A percentile compares a stretch with the other conserved stretches of the same genome.
phyloP scores from a whole-genome alignment of 176 grass and related monocot genomes.

The Rhipidocladum racemiflorum region DNA sequence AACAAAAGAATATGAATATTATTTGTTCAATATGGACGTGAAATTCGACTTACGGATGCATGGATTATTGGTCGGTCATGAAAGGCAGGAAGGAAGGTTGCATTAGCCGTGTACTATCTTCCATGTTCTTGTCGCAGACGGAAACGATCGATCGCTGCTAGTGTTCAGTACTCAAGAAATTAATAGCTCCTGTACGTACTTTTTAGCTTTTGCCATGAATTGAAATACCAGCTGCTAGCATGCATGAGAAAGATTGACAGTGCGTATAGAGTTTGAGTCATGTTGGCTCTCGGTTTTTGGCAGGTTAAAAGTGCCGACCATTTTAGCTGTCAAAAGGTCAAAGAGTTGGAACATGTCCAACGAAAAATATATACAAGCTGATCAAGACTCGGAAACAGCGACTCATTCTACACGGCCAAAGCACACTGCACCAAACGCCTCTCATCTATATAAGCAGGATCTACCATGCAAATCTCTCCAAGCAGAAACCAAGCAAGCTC shows the following conservation, averaged over 20 bases:
- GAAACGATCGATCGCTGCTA: neutral
- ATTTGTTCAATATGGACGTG: neutral
- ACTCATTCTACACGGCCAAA: constrained; percentile 30
- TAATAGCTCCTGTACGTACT: neutral
- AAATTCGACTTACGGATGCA: neutral
- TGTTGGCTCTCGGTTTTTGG: neutral
- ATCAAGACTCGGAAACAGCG: constrained; percentile 32
- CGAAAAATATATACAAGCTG: neutral
- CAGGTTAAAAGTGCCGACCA: constrained; percentile 20
- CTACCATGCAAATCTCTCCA: neutral
- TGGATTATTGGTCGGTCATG: constrained; percentile 13
- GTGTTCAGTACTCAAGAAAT: neutral
- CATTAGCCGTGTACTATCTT: neutral
- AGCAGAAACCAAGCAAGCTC: neutral
- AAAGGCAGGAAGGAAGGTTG: neutral
- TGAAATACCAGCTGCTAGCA: too few species aligned
- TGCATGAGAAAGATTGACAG: neutral
- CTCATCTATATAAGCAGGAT: constrained; percentile 11
- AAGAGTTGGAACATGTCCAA: constrained; percentile 7
- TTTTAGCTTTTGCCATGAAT: neutral
- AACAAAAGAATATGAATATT: constrained; percentile 23
- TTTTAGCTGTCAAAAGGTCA: constrained; percentile 4
- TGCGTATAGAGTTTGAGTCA: too few species aligned
- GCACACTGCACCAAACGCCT: neutral
- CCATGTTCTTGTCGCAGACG: neutral